Conservation (phyloP, 345 rosid genomes). For the Tarenaya hassleriana region DNA sequence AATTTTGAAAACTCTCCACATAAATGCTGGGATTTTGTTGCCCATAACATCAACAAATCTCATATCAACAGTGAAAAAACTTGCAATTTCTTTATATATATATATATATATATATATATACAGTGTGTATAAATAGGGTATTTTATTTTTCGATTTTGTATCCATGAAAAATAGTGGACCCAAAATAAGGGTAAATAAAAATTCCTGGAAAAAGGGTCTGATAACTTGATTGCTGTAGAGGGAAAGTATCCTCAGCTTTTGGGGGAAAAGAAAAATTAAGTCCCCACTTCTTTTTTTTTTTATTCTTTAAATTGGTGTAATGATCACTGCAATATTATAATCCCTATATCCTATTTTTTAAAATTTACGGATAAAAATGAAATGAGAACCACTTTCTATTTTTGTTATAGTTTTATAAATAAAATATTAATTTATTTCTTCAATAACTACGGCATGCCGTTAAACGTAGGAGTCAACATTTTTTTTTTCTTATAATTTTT, state of each 20-base stretch:
- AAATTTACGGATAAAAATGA: too few relatives aligned
- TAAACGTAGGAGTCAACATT: too few relatives aligned
- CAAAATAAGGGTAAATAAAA: constrained; percentile 6
- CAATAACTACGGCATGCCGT: too few relatives aligned
- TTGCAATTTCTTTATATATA: background rate
- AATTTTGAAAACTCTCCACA: constrained; percentile 6
- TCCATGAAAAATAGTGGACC: too few relatives aligned
- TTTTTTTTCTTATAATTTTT: too few relatives aligned
- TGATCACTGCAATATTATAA: too few relatives aligned
- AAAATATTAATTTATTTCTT: too few relatives aligned
- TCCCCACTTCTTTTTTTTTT: constrained; percentile 6
- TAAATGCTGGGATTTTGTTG: constrained; percentile 20
- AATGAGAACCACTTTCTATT: too few relatives aligned
- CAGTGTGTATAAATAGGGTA: too few relatives aligned
- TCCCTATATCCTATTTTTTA: background rate
- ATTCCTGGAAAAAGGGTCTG: constrained; percentile 24
- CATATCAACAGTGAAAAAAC: constrained; percentile 7
- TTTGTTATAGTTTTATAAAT: too few relatives aligned
- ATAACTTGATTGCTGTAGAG: constrained; percentile 35
- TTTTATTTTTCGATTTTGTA: too few relatives aligned
- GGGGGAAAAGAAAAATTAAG: constrained; percentile 11
- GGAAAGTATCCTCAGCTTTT: constrained; percentile 35
- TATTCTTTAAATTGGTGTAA: constrained; percentile 11
- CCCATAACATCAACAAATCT: constrained; percentile 16
- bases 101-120: too few relatives aligned